Conservation (phyloP, 2,329 filamentous ascomycete genomes). For the Pseudogymnoascus sp. region DNA sequence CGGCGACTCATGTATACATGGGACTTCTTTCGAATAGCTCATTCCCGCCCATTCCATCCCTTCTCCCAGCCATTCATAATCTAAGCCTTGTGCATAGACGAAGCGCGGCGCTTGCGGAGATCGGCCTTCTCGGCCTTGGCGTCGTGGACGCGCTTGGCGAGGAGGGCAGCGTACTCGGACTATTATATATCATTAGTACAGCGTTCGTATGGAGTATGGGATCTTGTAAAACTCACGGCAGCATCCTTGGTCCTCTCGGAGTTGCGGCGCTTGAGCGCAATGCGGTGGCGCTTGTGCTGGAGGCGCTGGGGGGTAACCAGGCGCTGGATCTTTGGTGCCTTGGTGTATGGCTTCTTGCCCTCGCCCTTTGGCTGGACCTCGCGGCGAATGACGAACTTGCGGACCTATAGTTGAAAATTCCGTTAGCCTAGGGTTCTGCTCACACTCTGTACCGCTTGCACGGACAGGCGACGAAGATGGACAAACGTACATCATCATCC, state of each 20-base stretch:
- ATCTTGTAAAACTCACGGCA: constrained; percentile 63
- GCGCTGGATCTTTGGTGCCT: constrained; percentile 99
- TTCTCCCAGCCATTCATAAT: constrained; percentile 38
- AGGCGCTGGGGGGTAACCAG: constrained; percentile 98
- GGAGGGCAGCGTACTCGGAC: constrained; percentile 94
- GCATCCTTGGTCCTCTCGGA: constrained; percentile 97
- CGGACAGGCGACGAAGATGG: constrained; percentile 66
- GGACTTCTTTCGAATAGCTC: constrained; percentile 10
- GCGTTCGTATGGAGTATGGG: not conserved
- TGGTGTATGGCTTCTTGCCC: constrained; percentile 98
- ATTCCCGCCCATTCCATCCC: constrained; percentile 41
- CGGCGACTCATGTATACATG: constrained; percentile 1
- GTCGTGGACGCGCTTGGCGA: constrained; percentile 95
- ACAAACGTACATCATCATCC: constrained; percentile 97
- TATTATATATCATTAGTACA: constrained; percentile 39
- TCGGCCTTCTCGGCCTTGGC: constrained; percentile 91
- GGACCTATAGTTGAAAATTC: constrained; percentile 56
- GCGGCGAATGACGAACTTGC: constrained; percentile 99
- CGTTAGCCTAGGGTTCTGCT: constrained; percentile 33
- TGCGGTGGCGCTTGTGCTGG: constrained; percentile 98
- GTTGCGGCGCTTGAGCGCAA: constrained; percentile 97
- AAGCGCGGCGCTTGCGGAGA: constrained; percentile 92
- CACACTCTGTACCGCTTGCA: constrained; percentile 46
- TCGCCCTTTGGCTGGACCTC: constrained; percentile 96
- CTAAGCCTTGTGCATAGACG: constrained; percentile 62